Conservation (phyloP, 495 filamentous ascomycete genomes). For the Hypoxylon perforatum region DNA sequence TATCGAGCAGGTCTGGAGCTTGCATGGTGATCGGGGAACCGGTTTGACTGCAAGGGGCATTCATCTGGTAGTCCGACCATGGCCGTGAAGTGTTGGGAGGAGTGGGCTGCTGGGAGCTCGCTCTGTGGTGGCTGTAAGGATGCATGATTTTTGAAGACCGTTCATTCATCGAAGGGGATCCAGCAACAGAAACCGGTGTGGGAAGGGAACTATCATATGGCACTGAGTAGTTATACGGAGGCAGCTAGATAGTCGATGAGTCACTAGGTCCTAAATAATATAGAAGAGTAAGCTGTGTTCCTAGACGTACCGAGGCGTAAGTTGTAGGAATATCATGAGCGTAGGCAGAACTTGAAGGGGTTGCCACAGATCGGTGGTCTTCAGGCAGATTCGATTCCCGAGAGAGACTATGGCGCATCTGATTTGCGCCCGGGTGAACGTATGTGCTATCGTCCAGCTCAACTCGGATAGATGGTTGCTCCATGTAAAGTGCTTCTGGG, state of each 20-base stretch:
- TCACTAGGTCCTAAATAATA: slow-evolving; percentile 8
- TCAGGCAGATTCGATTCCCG: slow-evolving; percentile 35
- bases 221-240: slow-evolving; percentile 55
- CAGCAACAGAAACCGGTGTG: slow-evolving; percentile 58
- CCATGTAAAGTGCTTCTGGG: slow-evolving; percentile 12
- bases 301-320: slow-evolving; percentile 43
- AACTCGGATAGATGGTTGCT: slow-evolving; percentile 15
- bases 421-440: slow-evolving; percentile 29
- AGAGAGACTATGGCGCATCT: slow-evolving; percentile 44
- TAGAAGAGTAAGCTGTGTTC: background rate
- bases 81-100: slow-evolving; percentile 56
- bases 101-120: slow-evolving; percentile 52
- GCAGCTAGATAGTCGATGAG: slow-evolving; percentile 45
- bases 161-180: slow-evolving; percentile 56
- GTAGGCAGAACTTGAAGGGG: slow-evolving; percentile 40
- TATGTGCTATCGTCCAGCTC: slow-evolving; percentile 44
- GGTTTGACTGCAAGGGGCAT: slow-evolving; percentile 45
- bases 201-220: slow-evolving; percentile 57
- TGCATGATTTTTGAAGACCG: slow-evolving; percentile 51
- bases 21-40: slow-evolving; percentile 52
- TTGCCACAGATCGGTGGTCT: slow-evolving; percentile 33
- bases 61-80: slow-evolving; percentile 51
- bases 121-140: slow-evolving; percentile 49
- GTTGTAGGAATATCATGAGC: slow-evolving; percentile 42
- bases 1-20: slow-evolving; percentile 48